Evolutionary conservation across 1,284 basidiomycete species (phyloP), one percentile per base, ranked within the genome.

Genomic region (Ganoderma sinense): DNA sequence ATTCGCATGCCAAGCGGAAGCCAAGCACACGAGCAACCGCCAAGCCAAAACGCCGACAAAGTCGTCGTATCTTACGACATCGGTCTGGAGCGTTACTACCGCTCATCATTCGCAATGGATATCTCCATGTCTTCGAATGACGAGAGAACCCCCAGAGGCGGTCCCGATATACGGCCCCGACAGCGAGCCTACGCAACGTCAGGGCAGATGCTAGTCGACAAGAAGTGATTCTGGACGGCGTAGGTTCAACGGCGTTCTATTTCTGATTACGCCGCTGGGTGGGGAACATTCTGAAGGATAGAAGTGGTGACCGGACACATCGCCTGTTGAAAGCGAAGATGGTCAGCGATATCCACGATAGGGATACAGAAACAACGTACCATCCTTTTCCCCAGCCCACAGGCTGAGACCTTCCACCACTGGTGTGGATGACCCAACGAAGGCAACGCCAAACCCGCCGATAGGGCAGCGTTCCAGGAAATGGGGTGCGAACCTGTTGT

Each of bases 1-100:
- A 26, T 70, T 71, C 69, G 63, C 72, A 73, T 71, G 72, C 69
- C 72, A 73, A 73, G 72, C 31, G 14, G 8, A 11, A 48, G 72
- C 72, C 72, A 73, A 73, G 72, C 48, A 31, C 48, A 58, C 33
- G n/a, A 31, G 14, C 23, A 56, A 18, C 26, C 55, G 72, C 72
- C 72, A 71, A 73, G 72, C 58, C 62, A n/a, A 23, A 29, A 2
- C 39, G 6, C n/a, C 39, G 16, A 56, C 53, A 56, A 61, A 40
- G 59, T 68, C 56, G 62, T 33, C 26, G 39, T 16, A 55, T 60
- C n/a, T 53, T 51, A 33, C 53, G 53, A 31, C 29, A 33, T 18
- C 31, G 29, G 26, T 10, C 29, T 31, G 53, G 26, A 29, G 53
- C 23, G 18, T 56, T 31, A 18, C 51, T 8, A 56, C 14, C 16